Evolutionary conservation across 2,329 filamentous ascomycete genomes (phyloP).

Genomic region (Xylariaceae sp.): DNA sequence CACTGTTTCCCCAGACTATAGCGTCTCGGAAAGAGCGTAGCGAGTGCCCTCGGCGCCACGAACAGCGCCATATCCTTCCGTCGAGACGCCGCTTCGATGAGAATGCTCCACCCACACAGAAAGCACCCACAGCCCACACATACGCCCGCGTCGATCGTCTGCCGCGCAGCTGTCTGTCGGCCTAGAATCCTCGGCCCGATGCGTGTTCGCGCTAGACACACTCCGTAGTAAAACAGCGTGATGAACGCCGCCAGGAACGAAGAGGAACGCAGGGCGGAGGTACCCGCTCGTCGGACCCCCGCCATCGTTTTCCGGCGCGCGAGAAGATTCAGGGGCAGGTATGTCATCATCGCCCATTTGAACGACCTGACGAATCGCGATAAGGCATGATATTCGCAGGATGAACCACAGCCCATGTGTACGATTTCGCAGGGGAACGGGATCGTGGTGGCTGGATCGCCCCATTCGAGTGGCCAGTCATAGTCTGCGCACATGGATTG

Average conservation of each 20-base stretch:
- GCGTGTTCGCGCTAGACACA: constrained; percentile 70
- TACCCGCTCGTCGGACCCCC: constrained; percentile 43
- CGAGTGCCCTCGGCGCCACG: constrained; percentile 71
- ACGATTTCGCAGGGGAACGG: constrained; percentile 81
- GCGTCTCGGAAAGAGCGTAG: constrained; percentile 65
- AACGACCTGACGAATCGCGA: constrained; percentile 64
- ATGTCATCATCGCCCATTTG: constrained; percentile 68
- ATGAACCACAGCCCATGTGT: constrained; percentile 70
- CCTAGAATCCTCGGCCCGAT: constrained; percentile 64
- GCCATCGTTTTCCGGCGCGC: constrained; percentile 44
- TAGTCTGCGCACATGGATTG: constrained; percentile 68
- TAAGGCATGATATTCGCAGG: constrained; percentile 68
- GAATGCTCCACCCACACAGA: constrained; percentile 75
- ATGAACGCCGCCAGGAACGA: constrained; percentile 75
- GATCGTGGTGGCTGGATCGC: constrained; percentile 61
- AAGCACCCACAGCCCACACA: constrained; percentile 68
- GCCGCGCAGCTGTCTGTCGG: constrained; percentile 40
- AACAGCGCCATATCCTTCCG: constrained; percentile 74
- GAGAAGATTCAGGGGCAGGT: constrained; percentile 68
- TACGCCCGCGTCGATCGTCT: constrained; percentile 54
- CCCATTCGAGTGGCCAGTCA: constrained; percentile 61
- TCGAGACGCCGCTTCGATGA: constrained; percentile 61
- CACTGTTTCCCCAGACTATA: constrained; percentile 60
- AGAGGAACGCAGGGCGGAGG: constrained; percentile 63
- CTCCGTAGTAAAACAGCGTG: constrained; percentile 74